phyloP scores from a whole-genome alignment of 768 basidiomycete genomes.

The Termitomyces sp. region DNA sequence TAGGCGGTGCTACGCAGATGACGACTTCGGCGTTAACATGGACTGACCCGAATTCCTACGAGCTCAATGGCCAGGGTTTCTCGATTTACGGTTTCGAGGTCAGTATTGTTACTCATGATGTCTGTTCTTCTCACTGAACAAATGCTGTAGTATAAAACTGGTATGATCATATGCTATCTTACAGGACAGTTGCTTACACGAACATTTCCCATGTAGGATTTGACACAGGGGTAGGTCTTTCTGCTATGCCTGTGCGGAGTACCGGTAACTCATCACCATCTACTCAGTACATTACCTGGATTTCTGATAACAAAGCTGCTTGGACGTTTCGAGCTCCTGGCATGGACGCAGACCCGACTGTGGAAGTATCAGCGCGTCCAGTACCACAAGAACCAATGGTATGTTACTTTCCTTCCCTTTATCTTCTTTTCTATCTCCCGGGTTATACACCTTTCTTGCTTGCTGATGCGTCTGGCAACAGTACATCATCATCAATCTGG shows the following conservation, averaged over 20 bases:
- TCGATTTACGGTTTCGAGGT: conserved; percentile 81
- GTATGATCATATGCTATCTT: conserved; percentile 19
- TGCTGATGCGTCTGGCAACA: conserved; percentile 22
- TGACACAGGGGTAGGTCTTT: conserved; percentile 52
- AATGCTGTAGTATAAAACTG: conserved; percentile 38
- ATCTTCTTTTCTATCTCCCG: neutral
- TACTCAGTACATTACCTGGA: conserved; percentile 80
- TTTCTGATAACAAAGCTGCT: conserved; percentile 58
- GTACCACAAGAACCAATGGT: conserved; percentile 88
- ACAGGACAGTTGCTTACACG: neutral
- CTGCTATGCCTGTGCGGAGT: neutral
- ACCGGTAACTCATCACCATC: neutral
- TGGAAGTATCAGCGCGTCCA: conserved; percentile 62
- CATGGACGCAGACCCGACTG: conserved; percentile 56
- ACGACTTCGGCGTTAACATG: conserved; percentile 70
- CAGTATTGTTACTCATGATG: conserved; percentile 8
- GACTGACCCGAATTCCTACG: conserved; percentile 73
- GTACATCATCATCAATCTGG: conserved; percentile 83
- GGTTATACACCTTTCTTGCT: neutral
- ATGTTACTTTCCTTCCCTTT: conserved; percentile 15
- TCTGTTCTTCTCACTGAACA: neutral
- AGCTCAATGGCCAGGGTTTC: conserved; percentile 53
- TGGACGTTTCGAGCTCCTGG: conserved; percentile 78
- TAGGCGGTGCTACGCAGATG: conserved; percentile 73
- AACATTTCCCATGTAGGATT: conserved; percentile 41